Conservation (phyloP, 148 eudicot genomes). For the Rhododendron griersonianum region DNA sequence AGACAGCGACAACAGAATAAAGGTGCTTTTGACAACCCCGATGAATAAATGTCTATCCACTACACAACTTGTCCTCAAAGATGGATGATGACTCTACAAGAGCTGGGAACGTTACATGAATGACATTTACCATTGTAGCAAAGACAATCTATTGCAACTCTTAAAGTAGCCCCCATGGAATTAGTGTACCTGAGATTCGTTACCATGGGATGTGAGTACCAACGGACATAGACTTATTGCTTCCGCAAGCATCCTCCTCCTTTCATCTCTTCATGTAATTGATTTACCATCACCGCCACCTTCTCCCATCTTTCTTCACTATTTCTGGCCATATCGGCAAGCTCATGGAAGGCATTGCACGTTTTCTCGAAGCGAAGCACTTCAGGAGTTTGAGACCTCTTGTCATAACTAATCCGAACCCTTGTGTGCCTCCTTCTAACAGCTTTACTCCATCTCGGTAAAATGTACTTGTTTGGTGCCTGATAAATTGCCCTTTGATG, state of each 20-base stretch:
- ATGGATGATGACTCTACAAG: not conserved
- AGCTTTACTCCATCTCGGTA: not conserved
- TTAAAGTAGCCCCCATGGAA: not conserved
- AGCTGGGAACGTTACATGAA: not conserved
- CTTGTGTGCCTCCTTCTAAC: not conserved
- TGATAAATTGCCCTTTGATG: not conserved
- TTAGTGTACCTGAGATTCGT: not conserved
- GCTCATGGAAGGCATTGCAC: not conserved
- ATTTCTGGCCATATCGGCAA: not conserved
- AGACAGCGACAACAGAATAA: not conserved
- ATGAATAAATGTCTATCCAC: not conserved
- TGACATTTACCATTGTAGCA: not conserved
- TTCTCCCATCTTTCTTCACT: not conserved
- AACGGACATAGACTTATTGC: not conserved
- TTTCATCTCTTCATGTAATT: not conserved
- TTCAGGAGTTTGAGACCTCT: not conserved
- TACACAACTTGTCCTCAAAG: too few relatives aligned
- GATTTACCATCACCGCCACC: not conserved
- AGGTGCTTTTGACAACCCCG: not conserved
- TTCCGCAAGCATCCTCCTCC: not conserved
- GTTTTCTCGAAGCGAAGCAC: not conserved
- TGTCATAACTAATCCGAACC: not conserved
- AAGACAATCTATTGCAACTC: not conserved
- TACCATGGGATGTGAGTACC: not conserved
- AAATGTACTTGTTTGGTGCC: not conserved